Evolutionary conservation across 768 basidiomycete genomes (phyloP).

Genomic region (Serendipita sp.): DNA sequence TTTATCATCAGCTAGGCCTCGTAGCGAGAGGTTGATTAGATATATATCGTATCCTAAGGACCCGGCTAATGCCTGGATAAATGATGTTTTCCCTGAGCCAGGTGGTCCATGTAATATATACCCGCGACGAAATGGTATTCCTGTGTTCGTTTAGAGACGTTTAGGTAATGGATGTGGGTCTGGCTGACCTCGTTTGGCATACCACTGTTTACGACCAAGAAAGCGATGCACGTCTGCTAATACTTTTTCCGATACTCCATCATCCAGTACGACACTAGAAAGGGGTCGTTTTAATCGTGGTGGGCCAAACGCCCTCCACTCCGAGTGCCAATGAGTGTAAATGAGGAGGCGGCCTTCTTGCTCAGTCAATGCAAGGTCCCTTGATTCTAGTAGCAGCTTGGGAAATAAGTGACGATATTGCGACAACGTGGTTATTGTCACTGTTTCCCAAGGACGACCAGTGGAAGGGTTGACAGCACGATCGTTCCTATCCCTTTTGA

Average conservation of each 20-base stretch:
- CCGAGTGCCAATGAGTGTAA: constrained; percentile 90
- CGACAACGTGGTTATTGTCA: constrained; percentile 84
- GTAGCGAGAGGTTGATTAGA: constrained; percentile 85
- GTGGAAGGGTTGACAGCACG: constrained; percentile 66
- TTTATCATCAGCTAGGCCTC: constrained; percentile 93
- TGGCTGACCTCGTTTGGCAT: constrained; percentile 76
- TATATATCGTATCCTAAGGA: constrained; percentile 90
- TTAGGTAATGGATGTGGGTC: background rate
- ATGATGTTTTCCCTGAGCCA: constrained; percentile 96
- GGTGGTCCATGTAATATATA: constrained; percentile 93
- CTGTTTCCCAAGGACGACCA: constrained; percentile 93
- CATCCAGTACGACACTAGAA: constrained; percentile 72
- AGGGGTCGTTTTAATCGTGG: constrained; percentile 76
- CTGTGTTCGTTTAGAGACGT: constrained; percentile 24
- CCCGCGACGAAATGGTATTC: constrained; percentile 92
- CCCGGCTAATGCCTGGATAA: constrained; percentile 93
- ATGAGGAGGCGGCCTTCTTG: constrained; percentile 93
- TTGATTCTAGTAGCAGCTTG: constrained; percentile 68
- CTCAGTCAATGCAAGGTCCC: constrained; percentile 65
- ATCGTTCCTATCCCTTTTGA: constrained; percentile 78
- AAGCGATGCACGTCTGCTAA: constrained; percentile 69
- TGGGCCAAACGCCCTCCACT: constrained; percentile 92
- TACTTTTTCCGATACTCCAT: constrained; percentile 74
- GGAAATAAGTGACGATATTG: constrained; percentile 72
- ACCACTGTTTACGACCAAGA: constrained; percentile 76